phyloP scores from a whole-genome alignment of 2,329 filamentous ascomycete genomes.

The Fusarium tricinctum region DNA sequence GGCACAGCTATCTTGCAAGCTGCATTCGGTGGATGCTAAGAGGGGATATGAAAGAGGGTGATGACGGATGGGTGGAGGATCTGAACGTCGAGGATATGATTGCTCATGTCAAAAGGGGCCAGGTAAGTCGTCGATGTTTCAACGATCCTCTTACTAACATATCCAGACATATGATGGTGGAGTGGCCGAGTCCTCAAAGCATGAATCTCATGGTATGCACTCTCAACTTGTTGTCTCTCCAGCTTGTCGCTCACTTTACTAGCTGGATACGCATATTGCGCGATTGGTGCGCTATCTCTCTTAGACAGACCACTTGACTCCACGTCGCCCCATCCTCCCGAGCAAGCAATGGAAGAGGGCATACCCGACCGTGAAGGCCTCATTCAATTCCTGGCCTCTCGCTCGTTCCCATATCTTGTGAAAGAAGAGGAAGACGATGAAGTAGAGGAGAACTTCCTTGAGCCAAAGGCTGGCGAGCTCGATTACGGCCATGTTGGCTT shows the following conservation, averaged over 20 bases:
- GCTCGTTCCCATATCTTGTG: constrained; percentile 74
- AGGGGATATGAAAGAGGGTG: constrained; percentile 67
- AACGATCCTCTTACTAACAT: constrained; percentile 14
- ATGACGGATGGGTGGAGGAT: constrained; percentile 73
- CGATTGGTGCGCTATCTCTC: constrained; percentile 81
- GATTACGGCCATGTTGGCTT: constrained; percentile 74
- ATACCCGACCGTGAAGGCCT: constrained; percentile 53
- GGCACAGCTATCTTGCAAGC: constrained; percentile 89
- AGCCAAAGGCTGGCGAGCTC: constrained; percentile 54
- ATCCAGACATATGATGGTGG: constrained; percentile 85
- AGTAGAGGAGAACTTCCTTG: constrained; percentile 57
- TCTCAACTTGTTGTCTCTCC: not conserved
- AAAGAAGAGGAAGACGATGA: constrained; percentile 62
- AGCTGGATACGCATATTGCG: constrained; percentile 95
- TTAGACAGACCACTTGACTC: constrained; percentile 71
- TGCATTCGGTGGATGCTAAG: constrained; percentile 86
- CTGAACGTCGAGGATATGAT: constrained; percentile 80
- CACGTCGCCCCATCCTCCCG: constrained; percentile 18
- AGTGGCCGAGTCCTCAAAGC: constrained; percentile 80
- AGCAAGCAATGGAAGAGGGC: constrained; percentile 54
- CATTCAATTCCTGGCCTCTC: constrained; percentile 71
- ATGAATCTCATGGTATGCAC: constrained; percentile 83
- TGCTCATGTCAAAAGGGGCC: constrained; percentile 76
- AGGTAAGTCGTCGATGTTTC: constrained; percentile 53
- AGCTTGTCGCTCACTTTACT: constrained; percentile 22